These are phyloP conservation scores for Actinomortierella wolfii DNA, from an alignment of 371 early-diverging fungal genomes.

Conservation along the genomic window DNA sequence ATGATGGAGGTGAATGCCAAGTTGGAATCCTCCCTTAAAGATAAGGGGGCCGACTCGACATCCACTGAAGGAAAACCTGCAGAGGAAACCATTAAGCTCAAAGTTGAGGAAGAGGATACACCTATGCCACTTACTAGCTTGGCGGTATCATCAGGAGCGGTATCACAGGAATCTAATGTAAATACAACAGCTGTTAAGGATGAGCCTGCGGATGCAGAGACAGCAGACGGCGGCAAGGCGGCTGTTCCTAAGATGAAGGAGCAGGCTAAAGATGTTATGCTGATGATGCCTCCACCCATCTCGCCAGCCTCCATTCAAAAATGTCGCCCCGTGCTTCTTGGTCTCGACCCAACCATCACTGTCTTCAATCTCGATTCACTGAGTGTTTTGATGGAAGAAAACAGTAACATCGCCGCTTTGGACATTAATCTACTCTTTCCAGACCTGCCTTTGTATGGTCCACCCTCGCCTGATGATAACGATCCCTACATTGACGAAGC, in stretches of 20 bases:
- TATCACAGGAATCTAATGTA: neutral
- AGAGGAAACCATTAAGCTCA: slow-evolving; percentile 18
- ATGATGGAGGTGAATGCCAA: slow-evolving; percentile 60
- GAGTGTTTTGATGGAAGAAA: slow-evolving; percentile 31
- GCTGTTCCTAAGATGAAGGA: slow-evolving; percentile 33
- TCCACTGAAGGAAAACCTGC: neutral
- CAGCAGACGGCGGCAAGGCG: slow-evolving; percentile 17
- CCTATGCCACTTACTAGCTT: slow-evolving; percentile 12
- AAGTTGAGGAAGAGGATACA: slow-evolving; percentile 31
- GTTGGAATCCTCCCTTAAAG: slow-evolving; percentile 35
- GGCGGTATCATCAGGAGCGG: slow-evolving; percentile 1
- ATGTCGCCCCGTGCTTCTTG: slow-evolving; percentile 35
- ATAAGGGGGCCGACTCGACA: too few species aligned
- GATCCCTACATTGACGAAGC: slow-evolving; percentile 41
- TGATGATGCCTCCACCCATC: slow-evolving; percentile 47
- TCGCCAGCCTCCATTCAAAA: slow-evolving; percentile 43
- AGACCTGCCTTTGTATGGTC: slow-evolving; percentile 50
- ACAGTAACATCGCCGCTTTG: slow-evolving; percentile 26
- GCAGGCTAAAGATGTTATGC: slow-evolving; percentile 37
- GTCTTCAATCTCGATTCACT: slow-evolving; percentile 25
- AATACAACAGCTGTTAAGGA: slow-evolving; percentile 3
- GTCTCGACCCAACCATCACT: slow-evolving; percentile 26
- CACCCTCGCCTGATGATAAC: slow-evolving; percentile 51
- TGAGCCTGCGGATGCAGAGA: slow-evolving; percentile 1
- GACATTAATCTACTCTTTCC: slow-evolving; percentile 49